Conservation (phyloP, 2,329 filamentous ascomycete species). For the Paraphaeosphaeria minitans region DNA sequence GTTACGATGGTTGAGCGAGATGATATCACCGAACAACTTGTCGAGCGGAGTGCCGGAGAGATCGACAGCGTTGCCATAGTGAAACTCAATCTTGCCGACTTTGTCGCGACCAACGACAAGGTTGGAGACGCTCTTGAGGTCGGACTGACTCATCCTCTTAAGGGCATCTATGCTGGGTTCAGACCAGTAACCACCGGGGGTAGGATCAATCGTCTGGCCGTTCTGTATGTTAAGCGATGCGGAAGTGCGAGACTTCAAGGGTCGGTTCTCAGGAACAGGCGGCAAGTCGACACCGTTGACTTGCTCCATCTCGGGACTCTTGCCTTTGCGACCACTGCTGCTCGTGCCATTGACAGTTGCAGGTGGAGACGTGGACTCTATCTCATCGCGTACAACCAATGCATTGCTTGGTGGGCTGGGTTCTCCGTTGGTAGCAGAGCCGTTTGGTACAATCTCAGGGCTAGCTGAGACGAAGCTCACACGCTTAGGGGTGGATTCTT, state of each 20-base stretch:
- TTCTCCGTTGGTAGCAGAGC: conserved; percentile 44
- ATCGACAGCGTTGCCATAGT: conserved; percentile 65
- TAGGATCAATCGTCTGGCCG: conserved; percentile 50
- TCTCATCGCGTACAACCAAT: conserved; percentile 57
- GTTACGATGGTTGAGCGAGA: conserved; percentile 75
- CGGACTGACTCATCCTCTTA: conserved; percentile 75
- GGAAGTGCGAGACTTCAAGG: conserved; percentile 44
- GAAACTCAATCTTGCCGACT: conserved; percentile 81
- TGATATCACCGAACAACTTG: conserved; percentile 76
- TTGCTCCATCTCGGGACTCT: conserved; percentile 70
- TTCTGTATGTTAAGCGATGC: conserved; percentile 37
- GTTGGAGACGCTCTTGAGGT: conserved; percentile 73
- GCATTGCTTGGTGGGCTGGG: conserved; percentile 54
- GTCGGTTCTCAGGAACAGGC: conserved; percentile 75
- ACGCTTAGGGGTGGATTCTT: conserved; percentile 64
- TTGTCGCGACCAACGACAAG: conserved; percentile 84
- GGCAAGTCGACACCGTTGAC: conserved; percentile 76
- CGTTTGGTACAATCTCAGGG: conserved; percentile 32
- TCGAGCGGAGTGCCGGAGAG: conserved; percentile 79
- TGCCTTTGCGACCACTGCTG: conserved; percentile 32
- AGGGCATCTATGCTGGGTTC: conserved; percentile 76
- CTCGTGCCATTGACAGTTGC: conserved; percentile 48
- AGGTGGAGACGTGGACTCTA: conserved; percentile 60
- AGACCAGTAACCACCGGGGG: conserved; percentile 86
- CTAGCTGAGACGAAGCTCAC: conserved; percentile 83